Base-by-base conservation (phyloP, 495 filamentous ascomycete genomes). In the Penicillium atrosanguineum region DNA sequence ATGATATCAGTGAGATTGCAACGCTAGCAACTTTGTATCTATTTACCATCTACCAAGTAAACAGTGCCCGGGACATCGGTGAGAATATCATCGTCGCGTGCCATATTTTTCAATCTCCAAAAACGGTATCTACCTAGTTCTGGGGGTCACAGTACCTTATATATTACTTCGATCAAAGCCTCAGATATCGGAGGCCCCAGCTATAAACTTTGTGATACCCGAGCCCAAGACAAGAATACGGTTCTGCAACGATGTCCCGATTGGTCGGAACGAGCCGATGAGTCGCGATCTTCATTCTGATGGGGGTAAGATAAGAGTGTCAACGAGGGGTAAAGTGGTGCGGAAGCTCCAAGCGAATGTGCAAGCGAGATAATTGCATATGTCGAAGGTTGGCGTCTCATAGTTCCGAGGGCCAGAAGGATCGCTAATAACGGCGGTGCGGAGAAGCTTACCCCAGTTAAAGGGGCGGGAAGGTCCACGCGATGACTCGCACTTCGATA, bases 31-130 rank as follows among this genome's bases (percentile, higher is more conserved):
- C 23, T 39, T 25, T 36, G 42, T 20, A 16, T 9, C 16, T 31
- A 44, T 37, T 9, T 50, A 62, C 64, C 46, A 21, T 68, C 66
- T 11, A 71, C 62, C 12, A 71, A 40, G 52, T 64, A 69, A 5
- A 69, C 61, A 2, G 69, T 69, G 16, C 69, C 69, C 9, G 69
- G 69, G 12, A 69, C 66, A 53, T 67, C 68, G 0, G 56, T 60
- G 1, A 50, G 14, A 3, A 58, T 47, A 45, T 63, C 56, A 41
- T 65, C 55, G 12, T 50, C 43, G 12, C 31, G 59, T 49, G 57
- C 40, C 68, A 68, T 70, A 18, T 8, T 61, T 31, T 6, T 15
- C 11, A 34, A 12, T 3, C 11, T 2, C 9, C 9, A 4, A 34
- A 9, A 14, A 14, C 31, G 31, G 14, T 4, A 4, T 1, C 12